Percentiles rank a stretch among this genome's conserved stretches.
Conservation (phyloP, 2,329 filamentous ascomycete genomes). For the Sporothrix brunneoviolacea region DNA sequence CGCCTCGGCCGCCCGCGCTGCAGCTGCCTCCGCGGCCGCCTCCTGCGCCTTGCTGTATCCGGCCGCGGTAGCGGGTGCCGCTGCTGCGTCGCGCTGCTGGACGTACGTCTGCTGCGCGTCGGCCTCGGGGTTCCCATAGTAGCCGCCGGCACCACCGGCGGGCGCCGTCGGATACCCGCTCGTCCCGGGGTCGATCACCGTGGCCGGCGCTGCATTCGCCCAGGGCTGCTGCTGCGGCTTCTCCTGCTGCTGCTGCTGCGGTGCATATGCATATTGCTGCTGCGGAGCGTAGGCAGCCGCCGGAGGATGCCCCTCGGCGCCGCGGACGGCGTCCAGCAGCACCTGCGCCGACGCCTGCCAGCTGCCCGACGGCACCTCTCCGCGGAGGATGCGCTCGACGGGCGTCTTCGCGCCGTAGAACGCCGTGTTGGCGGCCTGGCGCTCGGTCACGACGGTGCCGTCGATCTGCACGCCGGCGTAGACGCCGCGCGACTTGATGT, state of each 20-base stretch:
- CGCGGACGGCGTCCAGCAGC: slow-evolving; percentile 30
- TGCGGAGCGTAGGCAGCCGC: background rate
- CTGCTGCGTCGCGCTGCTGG: background rate
- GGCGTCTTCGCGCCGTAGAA: slow-evolving; percentile 65
- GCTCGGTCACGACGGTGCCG: slow-evolving; percentile 78
- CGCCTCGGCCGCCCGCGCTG: slow-evolving; percentile 20
- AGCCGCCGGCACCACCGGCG: background rate
- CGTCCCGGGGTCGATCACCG: slow-evolving; percentile 1
- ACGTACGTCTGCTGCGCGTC: slow-evolving; percentile 15
- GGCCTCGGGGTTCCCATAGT: background rate
- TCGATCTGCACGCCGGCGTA: slow-evolving; percentile 84
- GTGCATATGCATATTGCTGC: no score
- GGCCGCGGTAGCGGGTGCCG: background rate
- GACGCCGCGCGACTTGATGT: slow-evolving; percentile 82
- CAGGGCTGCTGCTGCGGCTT: background rate
- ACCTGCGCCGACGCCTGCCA: slow-evolving; percentile 29
- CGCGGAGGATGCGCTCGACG: slow-evolving; percentile 41
- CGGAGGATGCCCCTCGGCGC: slow-evolving; percentile 27
- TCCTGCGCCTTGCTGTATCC: slow-evolving; percentile 16
- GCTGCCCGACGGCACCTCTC: slow-evolving; percentile 30
- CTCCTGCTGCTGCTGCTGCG: slow-evolving; percentile 7
- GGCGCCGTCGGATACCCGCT: background rate
- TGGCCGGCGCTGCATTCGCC: slow-evolving; percentile 11
- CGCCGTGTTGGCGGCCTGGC: slow-evolving; percentile 78
- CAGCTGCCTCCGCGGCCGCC: slow-evolving; percentile 19